Evolutionary conservation across 768 basidiomycete genomes (phyloP).

Genomic region (Lactarius sp.): DNA sequence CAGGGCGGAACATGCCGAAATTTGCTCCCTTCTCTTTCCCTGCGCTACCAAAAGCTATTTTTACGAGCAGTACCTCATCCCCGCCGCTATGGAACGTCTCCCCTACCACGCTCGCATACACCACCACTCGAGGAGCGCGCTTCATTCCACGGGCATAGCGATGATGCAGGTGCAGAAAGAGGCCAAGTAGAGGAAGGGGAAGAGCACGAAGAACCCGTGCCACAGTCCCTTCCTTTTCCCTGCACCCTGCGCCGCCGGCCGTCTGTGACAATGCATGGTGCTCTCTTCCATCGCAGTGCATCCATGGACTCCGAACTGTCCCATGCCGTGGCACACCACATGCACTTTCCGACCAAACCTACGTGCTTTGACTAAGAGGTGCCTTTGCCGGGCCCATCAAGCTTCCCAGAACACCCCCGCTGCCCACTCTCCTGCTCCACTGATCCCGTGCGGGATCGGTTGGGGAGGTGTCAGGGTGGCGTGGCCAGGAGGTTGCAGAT

Average conservation of each 20-base stretch:
- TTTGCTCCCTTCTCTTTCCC: neutral
- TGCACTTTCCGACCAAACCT: constrained; percentile 29
- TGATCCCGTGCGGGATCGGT: too few species aligned
- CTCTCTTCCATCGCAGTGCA: constrained; percentile 68
- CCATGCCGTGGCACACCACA: constrained; percentile 16
- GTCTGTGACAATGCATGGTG: constrained; percentile 70
- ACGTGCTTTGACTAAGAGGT: constrained; percentile 15
- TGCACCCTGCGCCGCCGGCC: constrained; percentile 37
- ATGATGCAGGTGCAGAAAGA: too few species aligned
- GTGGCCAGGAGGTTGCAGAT: neutral
- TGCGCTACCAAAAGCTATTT: neutral
- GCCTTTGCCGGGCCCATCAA: constrained; percentile 15
- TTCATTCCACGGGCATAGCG: neutral
- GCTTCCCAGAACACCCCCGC: too few species aligned
- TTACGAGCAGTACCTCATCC: neutral
- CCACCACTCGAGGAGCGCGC: neutral
- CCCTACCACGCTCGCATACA: neutral
- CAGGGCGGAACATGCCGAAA: neutral
- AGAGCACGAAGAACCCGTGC: constrained; percentile 23
- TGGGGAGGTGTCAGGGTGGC: neutral
- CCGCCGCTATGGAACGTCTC: neutral
- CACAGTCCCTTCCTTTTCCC: constrained; percentile 31
- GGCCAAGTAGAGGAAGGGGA: constrained; percentile 13
- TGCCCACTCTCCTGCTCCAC: too few species aligned
- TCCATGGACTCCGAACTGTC: constrained; percentile 46